Conservation (phyloP, 73 alveolate genomes). For the Symbiodinium pilosum region DNA sequence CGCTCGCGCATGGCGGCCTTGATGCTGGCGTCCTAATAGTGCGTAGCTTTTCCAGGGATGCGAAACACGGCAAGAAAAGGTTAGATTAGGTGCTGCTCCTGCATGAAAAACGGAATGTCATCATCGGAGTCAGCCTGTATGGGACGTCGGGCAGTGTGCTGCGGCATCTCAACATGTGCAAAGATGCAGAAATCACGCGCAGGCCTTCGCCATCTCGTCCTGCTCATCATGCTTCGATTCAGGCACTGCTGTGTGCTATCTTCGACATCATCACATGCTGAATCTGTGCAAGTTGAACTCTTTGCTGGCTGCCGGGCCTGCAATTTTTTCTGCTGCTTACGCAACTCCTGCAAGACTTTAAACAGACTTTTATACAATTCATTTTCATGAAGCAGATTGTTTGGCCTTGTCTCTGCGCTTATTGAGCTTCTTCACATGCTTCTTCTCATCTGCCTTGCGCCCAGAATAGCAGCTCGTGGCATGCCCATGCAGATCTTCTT, state of each 20-base stretch:
- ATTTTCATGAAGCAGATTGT: neutral
- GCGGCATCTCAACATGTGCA: neutral
- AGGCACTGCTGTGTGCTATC: neutral
- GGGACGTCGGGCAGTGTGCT: neutral
- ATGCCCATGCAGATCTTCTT: neutral
- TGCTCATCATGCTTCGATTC: neutral
- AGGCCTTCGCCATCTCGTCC: slow-evolving; percentile 76
- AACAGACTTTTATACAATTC: neutral
- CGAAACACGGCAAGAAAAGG: neutral
- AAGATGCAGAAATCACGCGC: neutral
- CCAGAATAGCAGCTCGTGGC: neutral
- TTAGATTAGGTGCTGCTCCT: slow-evolving; percentile 14
- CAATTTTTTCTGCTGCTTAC: slow-evolving; percentile 82
- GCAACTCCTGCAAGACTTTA: slow-evolving; percentile 15
- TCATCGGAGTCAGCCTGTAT: slow-evolving; percentile 57
- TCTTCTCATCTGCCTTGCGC: slow-evolving; percentile 48
- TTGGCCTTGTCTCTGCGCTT: slow-evolving; percentile 53
- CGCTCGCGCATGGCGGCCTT: slow-evolving; percentile 90
- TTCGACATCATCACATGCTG: no score
- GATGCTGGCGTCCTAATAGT: slow-evolving; percentile 62
- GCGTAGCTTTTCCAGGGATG: neutral
- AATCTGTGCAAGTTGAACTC: neutral
- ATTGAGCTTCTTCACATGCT: slow-evolving; percentile 83
- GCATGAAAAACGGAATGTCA: slow-evolving; percentile 86
- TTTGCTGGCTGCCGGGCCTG: neutral